These are phyloP conservation scores for Trametes polyzona DNA, from an alignment of 1,284 basidiomycete species.

Conservation along the genomic window DNA sequence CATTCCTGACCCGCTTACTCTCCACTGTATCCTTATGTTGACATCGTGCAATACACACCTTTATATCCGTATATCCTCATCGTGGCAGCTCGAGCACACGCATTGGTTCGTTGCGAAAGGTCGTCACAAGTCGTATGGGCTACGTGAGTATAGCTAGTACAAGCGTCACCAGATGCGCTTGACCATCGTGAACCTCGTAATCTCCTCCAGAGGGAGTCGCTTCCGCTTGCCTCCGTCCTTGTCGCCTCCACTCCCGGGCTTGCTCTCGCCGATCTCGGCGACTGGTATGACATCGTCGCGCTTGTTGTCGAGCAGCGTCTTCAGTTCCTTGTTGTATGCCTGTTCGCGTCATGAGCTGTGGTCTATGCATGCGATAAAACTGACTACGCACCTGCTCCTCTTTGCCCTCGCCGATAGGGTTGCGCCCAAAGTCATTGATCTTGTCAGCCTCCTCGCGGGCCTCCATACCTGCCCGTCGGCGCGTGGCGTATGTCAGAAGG, in stretches of 20 bases:
- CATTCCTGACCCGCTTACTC: neutral
- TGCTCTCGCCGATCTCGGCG: conserved; percentile 73
- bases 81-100: no score
- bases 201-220: conserved; percentile 76
- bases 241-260: conserved; percentile 28
- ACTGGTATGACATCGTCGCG: conserved; percentile 70
- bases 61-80: no score
- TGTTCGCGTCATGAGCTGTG: conserved; percentile 31
- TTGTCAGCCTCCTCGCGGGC: conserved; percentile 69
- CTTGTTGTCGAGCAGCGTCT: conserved; percentile 67
- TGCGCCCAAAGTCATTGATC: conserved; percentile 83
- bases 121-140: neutral
- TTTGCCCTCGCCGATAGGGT: conserved; percentile 85
- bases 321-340: conserved; percentile 83
- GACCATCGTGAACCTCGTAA: conserved; percentile 93
- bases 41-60: no score
- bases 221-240: conserved; percentile 55
- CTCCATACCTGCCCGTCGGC: conserved; percentile 77
- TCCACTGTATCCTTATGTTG: neutral
- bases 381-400: conserved; percentile 76
- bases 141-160: no score
- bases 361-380: neutral
- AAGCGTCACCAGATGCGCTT: conserved; percentile 91
- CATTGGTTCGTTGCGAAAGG: neutral
- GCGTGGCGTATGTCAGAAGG: conserved; percentile 82